These are phyloP conservation scores for Penicillium coprophilum DNA, from an alignment of 495 filamentous ascomycete genomes.

Conservation along the genomic window DNA sequence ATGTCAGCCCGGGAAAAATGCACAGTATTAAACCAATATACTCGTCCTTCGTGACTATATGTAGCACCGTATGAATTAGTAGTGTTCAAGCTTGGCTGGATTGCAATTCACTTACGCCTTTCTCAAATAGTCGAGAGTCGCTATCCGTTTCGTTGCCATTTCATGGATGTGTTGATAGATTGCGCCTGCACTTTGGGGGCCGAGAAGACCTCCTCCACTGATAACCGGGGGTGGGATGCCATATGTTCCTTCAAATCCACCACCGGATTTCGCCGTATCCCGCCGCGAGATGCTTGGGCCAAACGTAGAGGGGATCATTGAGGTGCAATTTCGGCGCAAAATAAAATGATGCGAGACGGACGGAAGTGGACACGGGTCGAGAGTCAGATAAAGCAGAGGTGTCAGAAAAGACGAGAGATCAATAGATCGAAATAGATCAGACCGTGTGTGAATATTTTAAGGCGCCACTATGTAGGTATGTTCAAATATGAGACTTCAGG, in stretches of 20 bases:
- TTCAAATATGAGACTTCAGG: slow-evolving; percentile 5
- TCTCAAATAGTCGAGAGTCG: slow-evolving; percentile 90
- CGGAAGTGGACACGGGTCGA: slow-evolving; percentile 9
- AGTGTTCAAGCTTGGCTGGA: background rate
- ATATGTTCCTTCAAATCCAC: slow-evolving; percentile 30
- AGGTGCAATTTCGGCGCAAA: slow-evolving; percentile 1
- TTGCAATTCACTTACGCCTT: slow-evolving; percentile 66
- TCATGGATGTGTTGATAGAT: slow-evolving; percentile 88
- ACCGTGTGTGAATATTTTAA: background rate
- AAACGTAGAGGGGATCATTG: slow-evolving; percentile 43
- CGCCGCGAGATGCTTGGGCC: slow-evolving; percentile 37
- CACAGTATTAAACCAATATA: slow-evolving; percentile 97
- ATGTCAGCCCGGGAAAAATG: slow-evolving; percentile 85
- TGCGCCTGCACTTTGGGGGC: slow-evolving; percentile 61
- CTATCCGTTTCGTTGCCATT: slow-evolving; percentile 85
- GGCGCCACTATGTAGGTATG: background rate
- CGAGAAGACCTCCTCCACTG: slow-evolving; percentile 39
- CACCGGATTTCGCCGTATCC: slow-evolving; percentile 39
- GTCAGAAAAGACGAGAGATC: slow-evolving; percentile 1
- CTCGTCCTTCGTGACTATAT: slow-evolving; percentile 79
- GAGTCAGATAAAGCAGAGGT: slow-evolving; percentile 4
- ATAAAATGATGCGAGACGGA: slow-evolving; percentile 7
- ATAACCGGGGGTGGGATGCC: slow-evolving; percentile 31
- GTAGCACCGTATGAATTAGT: slow-evolving; percentile 1
- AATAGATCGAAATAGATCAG: background rate